A percentile compares a stretch with the other conserved stretches of the same genome.
Conservation (phyloP, 2,329 filamentous ascomycete genomes). For the Cytospora piceae region DNA sequence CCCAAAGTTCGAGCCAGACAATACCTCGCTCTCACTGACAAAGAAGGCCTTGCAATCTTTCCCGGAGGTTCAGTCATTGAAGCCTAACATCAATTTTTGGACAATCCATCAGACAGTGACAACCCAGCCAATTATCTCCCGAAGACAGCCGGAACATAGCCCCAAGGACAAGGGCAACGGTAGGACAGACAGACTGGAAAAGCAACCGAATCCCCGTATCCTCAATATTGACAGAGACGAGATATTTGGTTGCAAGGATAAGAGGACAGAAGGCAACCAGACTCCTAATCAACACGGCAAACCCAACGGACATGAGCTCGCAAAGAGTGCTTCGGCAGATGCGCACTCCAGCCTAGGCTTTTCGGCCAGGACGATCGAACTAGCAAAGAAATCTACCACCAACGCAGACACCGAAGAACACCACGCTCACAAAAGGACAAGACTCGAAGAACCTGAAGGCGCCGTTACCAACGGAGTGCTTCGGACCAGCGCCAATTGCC, state of each 20-base stretch:
- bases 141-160: background rate
- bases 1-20: background rate
- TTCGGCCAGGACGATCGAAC: background rate
- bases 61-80: background rate
- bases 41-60: background rate
- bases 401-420: background rate
- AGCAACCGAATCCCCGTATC: background rate
- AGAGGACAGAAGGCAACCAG: background rate
- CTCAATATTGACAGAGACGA: conserved; percentile 5
- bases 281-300: background rate
- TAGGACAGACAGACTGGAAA: background rate
- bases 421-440: background rate
- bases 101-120: background rate
- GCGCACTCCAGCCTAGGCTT: background rate
- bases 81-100: background rate
- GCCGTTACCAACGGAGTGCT: background rate
- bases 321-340: background rate
- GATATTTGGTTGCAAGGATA: background rate
- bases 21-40: background rate
- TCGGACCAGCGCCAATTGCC: background rate
- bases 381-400: background rate
- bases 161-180: background rate
- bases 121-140: too few species aligned
- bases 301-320: too few species aligned
- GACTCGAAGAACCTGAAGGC: background rate